A percentile compares a stretch with the other conserved stretches of the same genome.
These are phyloP conservation scores for Sphagnum fallax DNA, from an alignment of 228 moss, liverwort and hornwort species.

Conservation along the genomic window DNA sequence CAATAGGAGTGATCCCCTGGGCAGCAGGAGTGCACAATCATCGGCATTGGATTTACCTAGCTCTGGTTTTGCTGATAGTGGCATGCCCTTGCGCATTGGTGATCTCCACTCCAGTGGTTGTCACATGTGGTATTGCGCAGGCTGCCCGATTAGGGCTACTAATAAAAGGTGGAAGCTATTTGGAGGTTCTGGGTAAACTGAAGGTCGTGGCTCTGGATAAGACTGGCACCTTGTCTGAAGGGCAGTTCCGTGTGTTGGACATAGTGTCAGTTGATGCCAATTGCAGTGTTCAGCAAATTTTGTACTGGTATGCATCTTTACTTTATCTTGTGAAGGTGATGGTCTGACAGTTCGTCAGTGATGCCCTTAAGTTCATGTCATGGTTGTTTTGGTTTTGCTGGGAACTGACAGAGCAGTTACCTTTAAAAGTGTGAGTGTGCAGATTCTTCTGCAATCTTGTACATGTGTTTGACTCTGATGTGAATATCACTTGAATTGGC, in stretches of 20 bases:
- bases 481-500: too few relatives aligned
- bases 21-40: slow-evolving; percentile 66
- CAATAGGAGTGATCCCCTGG: slow-evolving; percentile 74
- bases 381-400: too few relatives aligned
- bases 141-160: slow-evolving; percentile 87
- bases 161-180: slow-evolving; percentile 75
- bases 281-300: slow-evolving; percentile 36
- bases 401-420: too few relatives aligned
- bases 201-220: slow-evolving; percentile 86
- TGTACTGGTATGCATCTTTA: slow-evolving; percentile 61
- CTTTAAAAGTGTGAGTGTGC: too few relatives aligned
- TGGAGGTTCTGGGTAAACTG: slow-evolving; percentile 80
- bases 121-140: slow-evolving; percentile 92
- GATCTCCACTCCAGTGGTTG: slow-evolving; percentile 88
- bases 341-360: too few relatives aligned
- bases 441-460: too few relatives aligned
- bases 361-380: too few relatives aligned
- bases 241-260: slow-evolving; percentile 75
- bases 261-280: slow-evolving; percentile 44
- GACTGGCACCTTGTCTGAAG: slow-evolving; percentile 93
- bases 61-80: slow-evolving; percentile 84
- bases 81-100: slow-evolving; percentile 96
- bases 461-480: too few relatives aligned
- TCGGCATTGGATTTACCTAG: slow-evolving; percentile 76
- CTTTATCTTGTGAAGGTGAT: background rate